phyloP scores from a whole-genome alignment of 371 early-diverging fungal species.

The Coemansia sp. region DNA sequence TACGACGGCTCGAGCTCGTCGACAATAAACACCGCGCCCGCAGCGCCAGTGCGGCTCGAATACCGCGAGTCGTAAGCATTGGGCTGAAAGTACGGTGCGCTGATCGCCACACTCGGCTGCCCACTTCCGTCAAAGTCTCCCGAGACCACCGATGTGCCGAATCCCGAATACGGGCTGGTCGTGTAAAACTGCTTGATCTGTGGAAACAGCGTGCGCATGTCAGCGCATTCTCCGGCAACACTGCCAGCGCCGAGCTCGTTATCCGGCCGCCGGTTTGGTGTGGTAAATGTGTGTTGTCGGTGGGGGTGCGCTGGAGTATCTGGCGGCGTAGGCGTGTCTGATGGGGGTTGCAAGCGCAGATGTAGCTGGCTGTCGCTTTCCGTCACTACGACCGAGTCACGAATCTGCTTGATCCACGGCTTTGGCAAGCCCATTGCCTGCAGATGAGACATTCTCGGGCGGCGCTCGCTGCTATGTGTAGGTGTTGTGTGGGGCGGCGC shows the following conservation, averaged over 20 bases:
- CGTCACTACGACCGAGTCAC: not conserved
- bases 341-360: not conserved
- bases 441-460: constrained; percentile 1
- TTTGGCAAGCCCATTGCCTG: constrained; percentile 2
- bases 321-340: not conserved
- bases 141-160: constrained; percentile 64
- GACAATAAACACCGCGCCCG: constrained; percentile 66
- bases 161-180: constrained; percentile 57
- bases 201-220: constrained; percentile 17
- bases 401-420: constrained; percentile 3
- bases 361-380: constrained; percentile 1
- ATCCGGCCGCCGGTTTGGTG: not conserved
- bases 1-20: constrained; percentile 7
- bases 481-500: too few relatives aligned
- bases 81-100: constrained; percentile 65
- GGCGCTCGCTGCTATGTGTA: not conserved
- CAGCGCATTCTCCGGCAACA: constrained; percentile 8
- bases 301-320: not conserved
- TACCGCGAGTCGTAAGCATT: not conserved
- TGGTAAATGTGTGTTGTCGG: constrained; percentile 14
- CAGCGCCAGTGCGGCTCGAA: constrained; percentile 26
- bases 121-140: constrained; percentile 76
- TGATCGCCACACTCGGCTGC: constrained; percentile 61
- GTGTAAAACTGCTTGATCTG: constrained; percentile 41
- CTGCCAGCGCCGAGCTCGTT: not conserved